Evolutionary conservation across 441 rosid genomes (phyloP).

Genomic region (Syzygium syzygioides): DNA sequence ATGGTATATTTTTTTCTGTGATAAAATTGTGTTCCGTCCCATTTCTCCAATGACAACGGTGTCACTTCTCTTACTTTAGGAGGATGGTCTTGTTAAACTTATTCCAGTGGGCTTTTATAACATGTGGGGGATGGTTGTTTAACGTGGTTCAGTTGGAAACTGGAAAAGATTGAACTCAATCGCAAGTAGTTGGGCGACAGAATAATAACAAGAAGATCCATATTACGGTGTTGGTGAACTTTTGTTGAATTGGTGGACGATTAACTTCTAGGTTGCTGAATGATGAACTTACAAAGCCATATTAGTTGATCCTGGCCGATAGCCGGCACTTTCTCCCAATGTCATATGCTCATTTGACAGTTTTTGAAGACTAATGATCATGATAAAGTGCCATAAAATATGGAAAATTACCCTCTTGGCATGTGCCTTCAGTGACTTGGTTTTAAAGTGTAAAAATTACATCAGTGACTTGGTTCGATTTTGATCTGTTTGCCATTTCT

Average conservation of each 20-base stretch:
- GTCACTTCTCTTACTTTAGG: neutral
- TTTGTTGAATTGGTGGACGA: neutral
- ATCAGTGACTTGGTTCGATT: neutral
- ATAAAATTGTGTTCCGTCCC: neutral
- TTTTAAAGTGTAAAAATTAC: neutral
- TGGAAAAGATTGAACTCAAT: neutral
- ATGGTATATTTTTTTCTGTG: neutral
- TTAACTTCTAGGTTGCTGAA: neutral
- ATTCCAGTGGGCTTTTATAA: neutral
- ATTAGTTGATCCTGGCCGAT: neutral
- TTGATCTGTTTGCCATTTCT: neutral
- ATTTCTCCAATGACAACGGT: neutral
- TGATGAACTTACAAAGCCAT: neutral
- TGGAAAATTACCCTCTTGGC: neutral
- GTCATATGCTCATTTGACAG: neutral
- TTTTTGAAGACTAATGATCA: neutral
- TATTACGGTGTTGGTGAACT: neutral
- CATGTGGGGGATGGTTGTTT: neutral
- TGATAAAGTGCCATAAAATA: neutral
- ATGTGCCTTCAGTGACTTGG: neutral
- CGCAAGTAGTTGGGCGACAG: neutral
- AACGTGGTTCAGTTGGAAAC: neutral
- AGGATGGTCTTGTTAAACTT: neutral
- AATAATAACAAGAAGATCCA: neutral
- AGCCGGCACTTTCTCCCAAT: neutral